Evolutionary conservation across 1,284 basidiomycete species (phyloP).

Genomic region (Tetrapyrgos nigripes): DNA sequence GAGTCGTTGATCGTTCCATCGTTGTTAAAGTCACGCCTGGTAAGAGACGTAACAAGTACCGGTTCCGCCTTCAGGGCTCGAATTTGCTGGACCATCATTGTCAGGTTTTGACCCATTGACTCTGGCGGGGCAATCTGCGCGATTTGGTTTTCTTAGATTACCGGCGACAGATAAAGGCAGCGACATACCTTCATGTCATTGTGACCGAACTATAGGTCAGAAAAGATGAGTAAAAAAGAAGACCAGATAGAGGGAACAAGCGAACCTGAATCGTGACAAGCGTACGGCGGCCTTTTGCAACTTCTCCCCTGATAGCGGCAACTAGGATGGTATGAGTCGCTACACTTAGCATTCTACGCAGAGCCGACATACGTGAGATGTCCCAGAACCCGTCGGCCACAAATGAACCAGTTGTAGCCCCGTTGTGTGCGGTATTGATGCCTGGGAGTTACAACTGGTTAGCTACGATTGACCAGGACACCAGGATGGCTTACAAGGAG

Average conservation of each 20-base stretch:
- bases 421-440: slow-evolving; percentile 41
- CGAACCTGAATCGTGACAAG: slow-evolving; percentile 44
- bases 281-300: slow-evolving; percentile 43
- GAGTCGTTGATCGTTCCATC: slow-evolving; percentile 46
- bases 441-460: slow-evolving; percentile 6
- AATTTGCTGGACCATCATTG: slow-evolving; percentile 46
- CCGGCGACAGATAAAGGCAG: no score
- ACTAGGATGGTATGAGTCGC: slow-evolving; percentile 10
- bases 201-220: slow-evolving; percentile 42
- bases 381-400: slow-evolving; percentile 44
- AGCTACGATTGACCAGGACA: slow-evolving; percentile 16
- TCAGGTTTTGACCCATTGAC: slow-evolving; percentile 52
- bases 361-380: slow-evolving; percentile 28
- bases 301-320: slow-evolving; percentile 37
- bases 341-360: background rate
- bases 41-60: slow-evolving; percentile 49
- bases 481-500: slow-evolving; percentile 42
- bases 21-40: slow-evolving; percentile 44
- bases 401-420: slow-evolving; percentile 50
- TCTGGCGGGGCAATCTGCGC: slow-evolving; percentile 44
- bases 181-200: slow-evolving; percentile 44
- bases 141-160: no score
- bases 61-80: slow-evolving; percentile 45
- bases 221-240: no score
- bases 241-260: no score